phyloP scores from a whole-genome alignment of 495 filamentous ascomycete species.

The Lepidopterella palustris region DNA sequence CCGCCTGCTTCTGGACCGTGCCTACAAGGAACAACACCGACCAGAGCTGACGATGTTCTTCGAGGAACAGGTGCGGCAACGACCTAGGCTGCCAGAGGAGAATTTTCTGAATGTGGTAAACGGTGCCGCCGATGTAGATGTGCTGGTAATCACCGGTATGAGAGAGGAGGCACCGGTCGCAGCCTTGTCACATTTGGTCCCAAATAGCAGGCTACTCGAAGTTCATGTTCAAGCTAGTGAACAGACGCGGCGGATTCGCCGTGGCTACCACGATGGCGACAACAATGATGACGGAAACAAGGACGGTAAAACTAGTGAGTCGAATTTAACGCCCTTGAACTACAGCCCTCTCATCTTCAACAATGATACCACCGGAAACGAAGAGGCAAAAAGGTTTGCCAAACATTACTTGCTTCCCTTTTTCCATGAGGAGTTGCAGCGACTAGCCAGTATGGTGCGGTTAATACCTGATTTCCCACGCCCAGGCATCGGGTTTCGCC shows the following conservation, averaged over 20 bases:
- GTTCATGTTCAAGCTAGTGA: conserved; percentile 46
- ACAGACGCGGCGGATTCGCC: conserved; percentile 41
- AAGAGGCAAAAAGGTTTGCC: conserved; percentile 41
- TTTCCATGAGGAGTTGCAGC: conserved; percentile 45
- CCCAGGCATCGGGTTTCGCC: conserved; percentile 45
- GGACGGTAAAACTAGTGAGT: conserved; percentile 30
- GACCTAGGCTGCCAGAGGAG: conserved; percentile 48
- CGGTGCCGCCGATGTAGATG: conserved; percentile 44
- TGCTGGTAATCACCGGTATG: conserved; percentile 60
- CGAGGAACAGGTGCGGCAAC: conserved; percentile 42
- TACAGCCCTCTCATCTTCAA: conserved; percentile 47
- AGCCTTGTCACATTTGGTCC: conserved; percentile 49
- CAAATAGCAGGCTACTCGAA: conserved; percentile 50
- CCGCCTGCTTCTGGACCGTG: conserved; percentile 48
- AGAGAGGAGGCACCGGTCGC: conserved; percentile 57
- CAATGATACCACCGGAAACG: conserved; percentile 43
- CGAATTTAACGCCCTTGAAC: conserved; percentile 33
- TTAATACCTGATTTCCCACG: conserved; percentile 47
- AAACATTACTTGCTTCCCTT: conserved; percentile 45
- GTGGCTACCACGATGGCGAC: conserved; percentile 30
- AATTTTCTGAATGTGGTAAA: conserved; percentile 50
- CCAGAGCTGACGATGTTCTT: conserved; percentile 50
- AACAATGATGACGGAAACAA: conserved; percentile 28
- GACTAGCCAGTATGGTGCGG: conserved; percentile 49
- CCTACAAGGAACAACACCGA: conserved; percentile 59